A percentile compares a stretch with the other conserved stretches of the same genome.
Conservation (phyloP, 805 yeast species). For the Saccharomyces eubayanus region DNA sequence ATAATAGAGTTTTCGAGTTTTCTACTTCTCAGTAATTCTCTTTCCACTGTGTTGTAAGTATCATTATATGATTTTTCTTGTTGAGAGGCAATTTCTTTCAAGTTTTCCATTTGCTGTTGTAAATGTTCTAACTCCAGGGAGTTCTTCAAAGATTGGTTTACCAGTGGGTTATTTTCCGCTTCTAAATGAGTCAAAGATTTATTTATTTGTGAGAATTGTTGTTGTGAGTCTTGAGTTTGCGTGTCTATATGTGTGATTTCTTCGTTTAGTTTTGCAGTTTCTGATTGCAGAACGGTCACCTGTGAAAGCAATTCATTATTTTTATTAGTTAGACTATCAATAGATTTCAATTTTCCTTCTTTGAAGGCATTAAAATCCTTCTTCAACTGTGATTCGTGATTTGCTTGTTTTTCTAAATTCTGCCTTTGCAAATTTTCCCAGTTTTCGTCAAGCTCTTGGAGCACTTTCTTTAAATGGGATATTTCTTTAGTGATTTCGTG, state of each 20-base stretch:
- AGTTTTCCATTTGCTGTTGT: slow-evolving; percentile 14
- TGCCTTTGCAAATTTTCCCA: slow-evolving; percentile 8
- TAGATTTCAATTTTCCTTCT: slow-evolving; percentile 15
- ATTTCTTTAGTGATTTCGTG: slow-evolving; percentile 24
- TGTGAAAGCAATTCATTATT: slow-evolving; percentile 11
- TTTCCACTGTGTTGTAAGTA: slow-evolving; percentile 26
- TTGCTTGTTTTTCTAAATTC: slow-evolving; percentile 9
- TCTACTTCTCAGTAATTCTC: slow-evolving; percentile 34
- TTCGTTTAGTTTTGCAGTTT: background rate
- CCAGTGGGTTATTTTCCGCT: background rate
- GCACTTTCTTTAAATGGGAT: slow-evolving; percentile 21
- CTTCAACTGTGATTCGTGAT: slow-evolving; percentile 10
- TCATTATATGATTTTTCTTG: slow-evolving; percentile 18
- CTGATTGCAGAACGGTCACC: slow-evolving; percentile 8
- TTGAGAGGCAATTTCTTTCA: slow-evolving; percentile 14
- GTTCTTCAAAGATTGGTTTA: slow-evolving; percentile 1
- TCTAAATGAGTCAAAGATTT: slow-evolving; percentile 6
- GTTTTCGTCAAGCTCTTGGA: slow-evolving; percentile 13
- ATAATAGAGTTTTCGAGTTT: slow-evolving; percentile 44
- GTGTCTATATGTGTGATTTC: background rate
- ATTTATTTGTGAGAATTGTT: background rate
- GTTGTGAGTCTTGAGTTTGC: background rate
- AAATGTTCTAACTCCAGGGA: slow-evolving; percentile 11
- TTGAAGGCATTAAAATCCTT: slow-evolving; percentile 20
- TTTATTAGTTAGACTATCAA: slow-evolving; percentile 16